phyloP scores from a whole-genome alignment of 345 rosid species.

The Pistacia vera region DNA sequence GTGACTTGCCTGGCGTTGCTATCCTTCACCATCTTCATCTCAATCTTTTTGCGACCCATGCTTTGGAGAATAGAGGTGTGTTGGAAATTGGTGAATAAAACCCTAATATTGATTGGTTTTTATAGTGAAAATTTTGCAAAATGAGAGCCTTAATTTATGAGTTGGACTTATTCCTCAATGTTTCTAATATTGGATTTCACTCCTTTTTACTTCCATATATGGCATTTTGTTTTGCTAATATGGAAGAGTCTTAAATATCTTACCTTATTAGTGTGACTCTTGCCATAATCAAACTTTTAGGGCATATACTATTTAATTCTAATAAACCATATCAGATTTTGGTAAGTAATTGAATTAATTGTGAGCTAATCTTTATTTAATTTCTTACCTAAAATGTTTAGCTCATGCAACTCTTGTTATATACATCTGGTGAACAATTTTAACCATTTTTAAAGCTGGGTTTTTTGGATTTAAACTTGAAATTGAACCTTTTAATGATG shows the following conservation, averaged over 20 bases:
- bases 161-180: background rate
- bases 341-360: conserved; percentile 9
- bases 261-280: background rate
- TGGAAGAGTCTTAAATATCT: background rate
- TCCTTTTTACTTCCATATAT: conserved; percentile 14
- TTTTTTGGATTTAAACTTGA: no score
- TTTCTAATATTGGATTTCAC: conserved; percentile 15
- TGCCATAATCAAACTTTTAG: conserved; percentile 3
- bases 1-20: conserved; percentile 66
- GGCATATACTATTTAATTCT: conserved; percentile 15
- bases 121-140: background rate
- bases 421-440: background rate
- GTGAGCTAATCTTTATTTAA: background rate
- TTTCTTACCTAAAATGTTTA: background rate
- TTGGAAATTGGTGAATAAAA: background rate
- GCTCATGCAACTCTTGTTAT: background rate
- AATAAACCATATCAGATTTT: background rate
- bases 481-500: background rate
- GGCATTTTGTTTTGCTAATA: background rate
- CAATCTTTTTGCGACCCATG: conserved; percentile 70
- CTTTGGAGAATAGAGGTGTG: no score
- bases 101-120: background rate
- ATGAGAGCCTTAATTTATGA: background rate
- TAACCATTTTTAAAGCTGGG: background rate
- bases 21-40: conserved; percentile 63